phyloP scores from a whole-genome alignment of 1,139 yeast species.

The Eremothecium cymbalariae region DNA sequence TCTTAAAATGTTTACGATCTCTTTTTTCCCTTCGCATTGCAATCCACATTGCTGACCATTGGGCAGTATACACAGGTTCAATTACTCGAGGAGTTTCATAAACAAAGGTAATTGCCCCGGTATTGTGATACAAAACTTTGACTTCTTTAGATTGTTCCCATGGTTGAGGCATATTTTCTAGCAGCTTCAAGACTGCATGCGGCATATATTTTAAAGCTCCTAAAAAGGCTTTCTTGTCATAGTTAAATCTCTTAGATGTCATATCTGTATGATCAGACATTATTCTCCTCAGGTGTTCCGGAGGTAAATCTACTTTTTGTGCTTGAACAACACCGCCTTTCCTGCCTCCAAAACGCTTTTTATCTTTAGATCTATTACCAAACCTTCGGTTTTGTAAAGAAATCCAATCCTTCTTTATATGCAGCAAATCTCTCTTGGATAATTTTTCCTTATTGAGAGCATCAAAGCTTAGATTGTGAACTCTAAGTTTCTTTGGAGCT shows the following conservation, averaged over 20 bases:
- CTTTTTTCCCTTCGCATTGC: conserved; percentile 91
- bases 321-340: conserved; percentile 43
- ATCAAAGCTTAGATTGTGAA: not conserved
- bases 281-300: conserved; percentile 83
- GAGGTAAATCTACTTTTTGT: conserved; percentile 80
- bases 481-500: not conserved
- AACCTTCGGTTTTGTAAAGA: conserved; percentile 50
- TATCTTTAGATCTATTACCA: conserved; percentile 19
- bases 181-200: conserved; percentile 78
- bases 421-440: conserved; percentile 13
- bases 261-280: conserved; percentile 81
- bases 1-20: conserved; percentile 79
- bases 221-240: conserved; percentile 78
- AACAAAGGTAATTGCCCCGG: conserved; percentile 95
- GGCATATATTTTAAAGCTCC: conserved; percentile 95
- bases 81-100: conserved; percentile 87
- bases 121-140: conserved; percentile 74
- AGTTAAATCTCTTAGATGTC: conserved; percentile 70
- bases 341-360: conserved; percentile 29
- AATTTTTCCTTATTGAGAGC: conserved; percentile 10
- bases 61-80: conserved; percentile 86
- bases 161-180: conserved; percentile 98
- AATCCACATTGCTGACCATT: conserved; percentile 92
- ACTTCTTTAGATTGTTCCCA: conserved; percentile 91
- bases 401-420: conserved; percentile 50